These are phyloP conservation scores for bread wheat (Triticum aestivum) DNA, from an alignment of 176 grass and related monocot species.

Conservation along the genomic window DNA sequence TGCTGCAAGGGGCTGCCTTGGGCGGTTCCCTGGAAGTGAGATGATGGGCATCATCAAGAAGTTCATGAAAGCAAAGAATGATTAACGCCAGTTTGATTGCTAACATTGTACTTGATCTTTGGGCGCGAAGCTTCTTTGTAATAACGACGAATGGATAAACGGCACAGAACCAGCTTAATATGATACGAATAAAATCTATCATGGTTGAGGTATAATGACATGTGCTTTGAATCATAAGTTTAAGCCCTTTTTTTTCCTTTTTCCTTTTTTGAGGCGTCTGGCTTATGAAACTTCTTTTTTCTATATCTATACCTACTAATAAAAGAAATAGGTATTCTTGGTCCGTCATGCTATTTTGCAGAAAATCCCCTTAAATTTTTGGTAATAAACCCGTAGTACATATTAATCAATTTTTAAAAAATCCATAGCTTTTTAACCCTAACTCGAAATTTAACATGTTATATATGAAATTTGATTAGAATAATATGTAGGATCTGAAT, in stretches of 20 bases:
- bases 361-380: no score
- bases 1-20: conserved; percentile 74
- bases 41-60: conserved; percentile 98
- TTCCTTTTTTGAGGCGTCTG: not conserved
- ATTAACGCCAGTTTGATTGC: conserved; percentile 26
- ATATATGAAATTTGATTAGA: no score
- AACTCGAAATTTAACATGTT: no score
- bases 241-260: not conserved
- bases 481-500: no score
- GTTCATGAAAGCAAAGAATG: conserved; percentile 82
- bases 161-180: not conserved
- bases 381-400: no score
- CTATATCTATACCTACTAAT: no score
- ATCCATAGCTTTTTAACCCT: no score
- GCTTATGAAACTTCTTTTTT: not conserved
- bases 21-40: conserved; percentile 91
- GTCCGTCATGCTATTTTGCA: no score
- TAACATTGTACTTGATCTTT: conserved; percentile 21
- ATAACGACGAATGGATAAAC: conserved; percentile 12
- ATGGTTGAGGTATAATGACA: not conserved
- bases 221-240: not conserved
- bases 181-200: conserved; percentile 28
- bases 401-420: no score
- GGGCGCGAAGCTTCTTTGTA: not conserved
- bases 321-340: no score